Evolutionary conservation across 768 basidiomycete genomes (phyloP).

Genomic region (Termitomyces sp.): DNA sequence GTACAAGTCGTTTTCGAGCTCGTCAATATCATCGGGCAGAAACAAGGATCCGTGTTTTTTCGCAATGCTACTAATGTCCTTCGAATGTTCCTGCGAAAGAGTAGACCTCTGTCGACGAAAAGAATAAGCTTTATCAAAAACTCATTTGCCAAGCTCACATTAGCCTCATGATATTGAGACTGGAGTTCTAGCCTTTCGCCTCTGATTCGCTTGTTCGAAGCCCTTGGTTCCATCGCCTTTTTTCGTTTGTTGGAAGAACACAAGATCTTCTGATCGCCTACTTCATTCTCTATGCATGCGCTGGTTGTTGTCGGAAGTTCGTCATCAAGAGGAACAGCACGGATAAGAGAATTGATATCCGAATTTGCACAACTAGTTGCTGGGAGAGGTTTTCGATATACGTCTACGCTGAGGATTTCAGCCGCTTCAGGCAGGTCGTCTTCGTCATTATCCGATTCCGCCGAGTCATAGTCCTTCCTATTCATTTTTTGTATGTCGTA

Average conservation of each 20-base stretch:
- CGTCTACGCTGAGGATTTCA: conserved; percentile 19
- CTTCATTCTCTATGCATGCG: background rate
- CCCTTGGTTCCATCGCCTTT: background rate
- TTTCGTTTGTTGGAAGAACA: conserved; percentile 1
- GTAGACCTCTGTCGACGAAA: background rate
- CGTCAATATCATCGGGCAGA: conserved; percentile 2
- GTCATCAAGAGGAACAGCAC: conserved; percentile 25
- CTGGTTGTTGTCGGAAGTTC: background rate
- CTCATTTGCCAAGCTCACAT: background rate
- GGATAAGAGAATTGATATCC: conserved; percentile 39
- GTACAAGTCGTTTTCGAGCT: background rate
- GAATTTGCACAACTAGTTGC: conserved; percentile 36
- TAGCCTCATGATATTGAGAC: background rate
- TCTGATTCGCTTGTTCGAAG: background rate
- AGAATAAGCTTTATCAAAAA: background rate
- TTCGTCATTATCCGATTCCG: conserved; percentile 34
- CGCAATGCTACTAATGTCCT: background rate
- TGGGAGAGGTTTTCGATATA: conserved; percentile 17
- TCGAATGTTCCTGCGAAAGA: background rate
- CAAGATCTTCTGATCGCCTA: background rate
- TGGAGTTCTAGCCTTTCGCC: background rate
- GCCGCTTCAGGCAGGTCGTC: conserved; percentile 40
- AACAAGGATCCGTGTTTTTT: conserved; percentile 4
- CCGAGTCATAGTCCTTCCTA: conserved; percentile 16
- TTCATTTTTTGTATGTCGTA: conserved; percentile 17